Conservation (phyloP, 2,329 filamentous ascomycete species). For the Thelonectria blattea region DNA sequence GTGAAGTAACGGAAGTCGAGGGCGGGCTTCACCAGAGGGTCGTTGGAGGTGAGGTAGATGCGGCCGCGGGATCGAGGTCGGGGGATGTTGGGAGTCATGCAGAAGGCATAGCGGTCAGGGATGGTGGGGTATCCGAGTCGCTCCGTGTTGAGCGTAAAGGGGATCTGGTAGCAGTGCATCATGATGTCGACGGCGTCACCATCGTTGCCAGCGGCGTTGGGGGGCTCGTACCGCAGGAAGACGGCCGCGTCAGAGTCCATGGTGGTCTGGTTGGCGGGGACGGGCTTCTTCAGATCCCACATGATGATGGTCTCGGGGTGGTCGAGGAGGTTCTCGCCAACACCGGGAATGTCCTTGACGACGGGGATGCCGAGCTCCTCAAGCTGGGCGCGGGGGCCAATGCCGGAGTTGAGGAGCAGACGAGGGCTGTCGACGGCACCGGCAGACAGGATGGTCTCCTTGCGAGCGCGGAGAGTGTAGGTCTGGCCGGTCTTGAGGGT, state of each 20-base stretch:
- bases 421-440: constrained; percentile 84
- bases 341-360: constrained; percentile 63
- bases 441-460: constrained; percentile 80
- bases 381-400: constrained; percentile 62
- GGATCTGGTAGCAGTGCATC: constrained; percentile 98
- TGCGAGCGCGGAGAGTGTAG: constrained; percentile 66
- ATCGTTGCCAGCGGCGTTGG: constrained; percentile 71
- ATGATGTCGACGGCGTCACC: constrained; percentile 83
- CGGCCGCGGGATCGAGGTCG: constrained; percentile 79
- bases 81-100: constrained; percentile 92
- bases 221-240: constrained; percentile 79
- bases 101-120: constrained; percentile 80
- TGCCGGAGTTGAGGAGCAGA: constrained; percentile 62
- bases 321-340: constrained; percentile 67
- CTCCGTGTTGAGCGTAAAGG: constrained; percentile 85
- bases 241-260: constrained; percentile 92
- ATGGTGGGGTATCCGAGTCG: constrained; percentile 73
- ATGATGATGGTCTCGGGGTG: constrained; percentile 67
- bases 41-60: constrained; percentile 76
- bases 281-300: constrained; percentile 81
- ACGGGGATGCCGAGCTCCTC: constrained; percentile 59
- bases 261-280: constrained; percentile 79
- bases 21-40: constrained; percentile 79
- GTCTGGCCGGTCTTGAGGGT: constrained; percentile 60
- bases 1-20: constrained; percentile 92